Percentiles rank a stretch among this genome's conserved stretches.
phyloP scores from a whole-genome alignment of 208 protist species.

The Leishmania aethiopica region DNA sequence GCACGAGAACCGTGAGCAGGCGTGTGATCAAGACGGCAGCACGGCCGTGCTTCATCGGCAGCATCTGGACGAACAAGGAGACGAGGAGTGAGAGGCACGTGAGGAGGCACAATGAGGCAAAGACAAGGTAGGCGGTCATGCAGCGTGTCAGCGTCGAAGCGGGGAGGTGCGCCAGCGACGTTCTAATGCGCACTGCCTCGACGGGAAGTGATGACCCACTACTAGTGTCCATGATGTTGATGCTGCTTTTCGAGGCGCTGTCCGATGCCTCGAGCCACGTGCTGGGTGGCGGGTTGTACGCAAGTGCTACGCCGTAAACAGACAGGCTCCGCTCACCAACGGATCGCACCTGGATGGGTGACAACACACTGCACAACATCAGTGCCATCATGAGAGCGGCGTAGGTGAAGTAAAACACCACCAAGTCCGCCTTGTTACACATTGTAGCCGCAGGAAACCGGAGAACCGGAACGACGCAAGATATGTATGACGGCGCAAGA shows the following conservation, averaged over 20 bases:
- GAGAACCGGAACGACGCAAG: not conserved
- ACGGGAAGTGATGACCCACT: not conserved
- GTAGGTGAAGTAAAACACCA: conserved; percentile 42
- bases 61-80: conserved; percentile 21
- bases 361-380: conserved; percentile 47
- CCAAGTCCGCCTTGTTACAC: conserved; percentile 32
- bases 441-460: conserved; percentile 13
- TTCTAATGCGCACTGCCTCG: not conserved
- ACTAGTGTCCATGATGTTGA: not conserved
- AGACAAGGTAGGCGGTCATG: conserved; percentile 56
- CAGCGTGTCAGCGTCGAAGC: conserved; percentile 9
- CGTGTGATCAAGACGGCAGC: conserved; percentile 8
- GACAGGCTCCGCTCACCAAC: conserved; percentile 23
- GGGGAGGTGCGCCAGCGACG: not conserved
- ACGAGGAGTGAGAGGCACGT: conserved; percentile 35
- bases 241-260: not conserved
- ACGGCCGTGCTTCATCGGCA: conserved; percentile 8
- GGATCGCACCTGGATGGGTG: conserved; percentile 37
- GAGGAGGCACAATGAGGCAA: conserved; percentile 30
- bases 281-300: conserved; percentile 30
- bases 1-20: conserved; percentile 19
- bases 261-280: not conserved
- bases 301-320: conserved; percentile 40
- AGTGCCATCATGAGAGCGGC: conserved; percentile 44
- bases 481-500: not conserved